Evolutionary conservation across 176 grass and related monocot species (phyloP), one percentile per base, ranked within the genome.

Genomic region (Oryza glaberrima): DNA sequence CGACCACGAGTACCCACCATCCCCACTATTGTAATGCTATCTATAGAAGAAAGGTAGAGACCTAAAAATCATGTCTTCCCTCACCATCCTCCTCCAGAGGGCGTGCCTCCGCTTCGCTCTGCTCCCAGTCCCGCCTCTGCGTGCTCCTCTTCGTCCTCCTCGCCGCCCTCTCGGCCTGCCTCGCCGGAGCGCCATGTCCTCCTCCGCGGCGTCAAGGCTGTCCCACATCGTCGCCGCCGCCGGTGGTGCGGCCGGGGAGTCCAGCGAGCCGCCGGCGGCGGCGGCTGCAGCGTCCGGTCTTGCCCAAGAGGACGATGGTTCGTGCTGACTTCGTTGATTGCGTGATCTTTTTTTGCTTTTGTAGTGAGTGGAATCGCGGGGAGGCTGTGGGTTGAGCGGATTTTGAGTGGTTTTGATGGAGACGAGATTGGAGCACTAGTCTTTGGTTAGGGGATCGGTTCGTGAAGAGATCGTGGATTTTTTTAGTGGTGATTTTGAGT

Each of bases 301-400:
- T 35, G 43, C 30, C 75, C 84, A 82, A 74, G 88, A 95, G 64
- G 90, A 91, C 77, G 97, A 94, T 88, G 94, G 94, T 99, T 22
- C 41, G 79, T 82, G 76, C 7, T 60, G 23, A 58, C 41, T 58
- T 43, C 69, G 35, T 72, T 35, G 41, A 54, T 23, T 34, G 78
- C 46, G 63, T 60, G 17, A 68, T 88, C 19, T 58, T 52, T 32
- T 32, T 41, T 54, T 56, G 45, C 48, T 65, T 69, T 49, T 13
- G 52, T 69, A 11, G 69, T 70, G 41, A 15, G 11, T 46, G 30
- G 11, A 52, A 19, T 51, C 32, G 35, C 35, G 35, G 35, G 35
- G 35, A 36, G 35, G 35, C 35, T 36, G 35, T 36, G 41, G 44
- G 34, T 79, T 84, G 79, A 52, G 72, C 82, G 40, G 69, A 79